A percentile compares a stretch with the other conserved stretches of the same genome.
Conservation (phyloP, 768 basidiomycete species). For the Pluteus cervinus region DNA sequence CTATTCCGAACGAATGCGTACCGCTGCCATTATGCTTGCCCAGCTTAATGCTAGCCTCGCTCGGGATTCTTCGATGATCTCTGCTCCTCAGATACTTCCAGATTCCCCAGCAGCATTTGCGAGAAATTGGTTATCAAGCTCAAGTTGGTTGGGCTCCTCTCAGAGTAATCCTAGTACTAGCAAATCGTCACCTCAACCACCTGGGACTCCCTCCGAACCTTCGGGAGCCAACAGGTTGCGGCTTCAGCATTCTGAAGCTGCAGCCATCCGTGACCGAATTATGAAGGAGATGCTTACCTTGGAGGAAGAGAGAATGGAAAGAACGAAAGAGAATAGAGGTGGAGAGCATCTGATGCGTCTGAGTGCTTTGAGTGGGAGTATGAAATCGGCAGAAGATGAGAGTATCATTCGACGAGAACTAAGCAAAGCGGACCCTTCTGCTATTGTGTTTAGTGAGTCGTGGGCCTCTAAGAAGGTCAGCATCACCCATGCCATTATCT, state of each 20-base stretch:
- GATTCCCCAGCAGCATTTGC: constrained; percentile 13
- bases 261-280: constrained; percentile 88
- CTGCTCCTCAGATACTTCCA: constrained; percentile 12
- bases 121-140: constrained; percentile 48
- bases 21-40: constrained; percentile 96
- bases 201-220: constrained; percentile 9
- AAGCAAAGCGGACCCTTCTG: constrained; percentile 93
- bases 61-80: constrained; percentile 44
- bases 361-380: constrained; percentile 40
- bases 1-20: constrained; percentile 97
- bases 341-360: constrained; percentile 63
- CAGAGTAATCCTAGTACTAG: no score
- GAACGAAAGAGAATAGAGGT: constrained; percentile 73
- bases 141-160: constrained; percentile 52
- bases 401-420: constrained; percentile 88
- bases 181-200: no score
- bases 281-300: constrained; percentile 98
- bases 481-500: constrained; percentile 4
- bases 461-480: constrained; percentile 89
- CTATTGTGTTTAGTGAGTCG: constrained; percentile 91
- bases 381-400: constrained; percentile 84
- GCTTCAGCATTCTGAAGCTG: constrained; percentile 76
- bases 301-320: constrained; percentile 94
- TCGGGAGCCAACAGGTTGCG: constrained; percentile 48
- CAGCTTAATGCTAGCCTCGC: constrained; percentile 84